These are phyloP conservation scores for Phialocephala subalpina DNA, from an alignment of 2,329 filamentous ascomycete species.

Conservation along the genomic window DNA sequence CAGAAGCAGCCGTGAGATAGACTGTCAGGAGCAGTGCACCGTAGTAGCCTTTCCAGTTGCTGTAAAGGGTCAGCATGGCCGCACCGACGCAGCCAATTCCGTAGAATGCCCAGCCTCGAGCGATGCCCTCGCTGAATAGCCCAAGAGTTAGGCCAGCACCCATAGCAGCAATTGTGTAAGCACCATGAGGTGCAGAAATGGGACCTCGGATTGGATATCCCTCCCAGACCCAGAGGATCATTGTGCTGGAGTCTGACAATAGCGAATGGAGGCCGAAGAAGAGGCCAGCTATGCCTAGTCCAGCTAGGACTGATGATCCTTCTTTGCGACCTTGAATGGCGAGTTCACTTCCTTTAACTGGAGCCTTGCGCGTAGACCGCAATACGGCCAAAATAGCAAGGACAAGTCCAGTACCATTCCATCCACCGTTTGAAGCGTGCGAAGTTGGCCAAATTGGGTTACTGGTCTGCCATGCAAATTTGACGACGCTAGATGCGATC, in stretches of 20 bases:
- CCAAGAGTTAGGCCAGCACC: constrained; percentile 79
- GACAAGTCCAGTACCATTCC: constrained; percentile 84
- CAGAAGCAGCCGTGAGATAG: constrained; percentile 83
- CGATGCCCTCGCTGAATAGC: constrained; percentile 74
- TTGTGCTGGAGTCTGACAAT: constrained; percentile 95
- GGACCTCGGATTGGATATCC: constrained; percentile 92
- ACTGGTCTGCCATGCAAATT: constrained; percentile 93
- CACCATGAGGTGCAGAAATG: constrained; percentile 87
- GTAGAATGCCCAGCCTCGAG: constrained; percentile 81
- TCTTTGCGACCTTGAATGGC: constrained; percentile 62
- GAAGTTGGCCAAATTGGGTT: constrained; percentile 98
- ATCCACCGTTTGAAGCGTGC: constrained; percentile 88
- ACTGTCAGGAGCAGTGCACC: constrained; percentile 78
- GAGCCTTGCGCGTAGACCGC: constrained; percentile 74
- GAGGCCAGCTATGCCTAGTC: constrained; percentile 81
- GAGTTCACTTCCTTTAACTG: constrained; percentile 49
- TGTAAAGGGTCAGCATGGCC: constrained; percentile 76
- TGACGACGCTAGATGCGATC: constrained; percentile 84
- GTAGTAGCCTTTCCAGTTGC: constrained; percentile 89
- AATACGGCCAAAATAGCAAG: constrained; percentile 80
- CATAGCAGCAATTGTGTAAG: constrained; percentile 88
- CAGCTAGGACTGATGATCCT: constrained; percentile 75
- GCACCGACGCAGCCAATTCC: constrained; percentile 82
- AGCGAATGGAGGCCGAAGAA: constrained; percentile 92
- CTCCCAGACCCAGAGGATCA: constrained; percentile 99